phyloP scores from a whole-genome alignment of 345 rosid genomes.

The Aquilaria sinensis region DNA sequence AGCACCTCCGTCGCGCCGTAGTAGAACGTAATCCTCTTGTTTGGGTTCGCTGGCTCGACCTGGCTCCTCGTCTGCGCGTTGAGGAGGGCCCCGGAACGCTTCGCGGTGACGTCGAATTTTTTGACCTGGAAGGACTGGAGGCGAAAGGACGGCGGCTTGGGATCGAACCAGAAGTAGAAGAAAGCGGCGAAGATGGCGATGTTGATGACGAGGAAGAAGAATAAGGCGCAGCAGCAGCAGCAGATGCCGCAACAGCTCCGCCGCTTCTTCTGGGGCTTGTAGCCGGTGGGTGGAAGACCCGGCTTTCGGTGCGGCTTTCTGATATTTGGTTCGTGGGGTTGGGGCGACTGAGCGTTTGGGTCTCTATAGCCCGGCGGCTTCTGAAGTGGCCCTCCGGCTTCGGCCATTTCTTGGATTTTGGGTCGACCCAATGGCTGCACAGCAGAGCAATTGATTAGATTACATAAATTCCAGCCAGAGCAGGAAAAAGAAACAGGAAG shows the following conservation, averaged over 20 bases:
- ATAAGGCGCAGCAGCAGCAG: constrained; percentile 39
- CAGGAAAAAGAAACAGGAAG: too few relatives aligned
- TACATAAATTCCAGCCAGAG: too few relatives aligned
- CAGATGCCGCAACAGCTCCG: constrained; percentile 41
- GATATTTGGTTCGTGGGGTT: too few relatives aligned
- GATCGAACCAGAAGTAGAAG: constrained; percentile 80
- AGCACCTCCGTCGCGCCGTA: constrained; percentile 39
- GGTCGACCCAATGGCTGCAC: too few relatives aligned
- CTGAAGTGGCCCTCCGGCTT: constrained; percentile 44
- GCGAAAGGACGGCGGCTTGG: constrained; percentile 57
- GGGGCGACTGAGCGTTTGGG: constrained; percentile 22
- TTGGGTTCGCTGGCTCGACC: constrained; percentile 63
- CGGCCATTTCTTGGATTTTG: constrained; percentile 2
- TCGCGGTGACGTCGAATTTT: constrained; percentile 33
- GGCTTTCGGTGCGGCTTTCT: constrained; percentile 29
- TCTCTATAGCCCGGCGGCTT: constrained; percentile 78
- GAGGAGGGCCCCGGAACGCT: constrained; percentile 50
- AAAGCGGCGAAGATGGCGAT: constrained; percentile 23
- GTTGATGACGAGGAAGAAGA: constrained; percentile 29
- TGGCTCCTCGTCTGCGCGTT: constrained; percentile 35
- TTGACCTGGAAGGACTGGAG: constrained; percentile 53
- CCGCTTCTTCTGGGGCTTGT: constrained; percentile 33
- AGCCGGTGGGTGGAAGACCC: constrained; percentile 42
- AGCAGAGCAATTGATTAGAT: too few relatives aligned
- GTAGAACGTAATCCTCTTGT: constrained; percentile 38